These are phyloP conservation scores for Rubia tinctorum DNA, from an alignment of 305 asterid genomes.

Conservation along the genomic window DNA sequence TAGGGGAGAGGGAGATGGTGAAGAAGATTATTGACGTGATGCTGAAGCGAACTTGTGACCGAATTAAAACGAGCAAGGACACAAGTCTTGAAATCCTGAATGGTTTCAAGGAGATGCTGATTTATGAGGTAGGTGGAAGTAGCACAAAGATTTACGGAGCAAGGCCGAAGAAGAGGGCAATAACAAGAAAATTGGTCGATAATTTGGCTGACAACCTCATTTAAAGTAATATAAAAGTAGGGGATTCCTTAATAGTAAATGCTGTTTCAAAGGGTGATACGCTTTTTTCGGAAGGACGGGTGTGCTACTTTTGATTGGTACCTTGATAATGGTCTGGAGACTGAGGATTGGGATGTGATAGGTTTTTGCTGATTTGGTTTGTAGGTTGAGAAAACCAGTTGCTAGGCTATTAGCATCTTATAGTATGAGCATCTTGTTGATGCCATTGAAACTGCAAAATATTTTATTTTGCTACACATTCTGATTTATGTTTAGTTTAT, in stretches of 20 bases:
- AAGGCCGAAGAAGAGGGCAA: constrained; percentile 27
- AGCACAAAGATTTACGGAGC: constrained; percentile 18
- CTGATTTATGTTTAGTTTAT: not conserved
- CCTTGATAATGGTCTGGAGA: not conserved
- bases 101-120: constrained; percentile 8
- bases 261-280: constrained; percentile 5
- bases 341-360: not conserved
- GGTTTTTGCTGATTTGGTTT: not conserved
- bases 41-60: constrained; percentile 10
- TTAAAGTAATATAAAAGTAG: constrained; percentile 9
- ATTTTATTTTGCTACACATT: too few species aligned
- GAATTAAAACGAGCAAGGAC: constrained; percentile 2
- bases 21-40: constrained; percentile 10
- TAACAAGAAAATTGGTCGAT: constrained; percentile 12
- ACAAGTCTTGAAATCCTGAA: not conserved
- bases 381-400: not conserved
- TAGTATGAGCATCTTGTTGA: too few species aligned
- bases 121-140: constrained; percentile 1
- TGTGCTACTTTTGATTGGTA: not conserved
- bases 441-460: too few species aligned
- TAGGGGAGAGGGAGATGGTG: constrained; percentile 11
- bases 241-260: not conserved
- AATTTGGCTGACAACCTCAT: constrained; percentile 14
- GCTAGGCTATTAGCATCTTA: too few species aligned
- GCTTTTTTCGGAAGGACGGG: not conserved